Conservation (phyloP, 768 basidiomycete species). For the Leucocoprinus sp. region DNA sequence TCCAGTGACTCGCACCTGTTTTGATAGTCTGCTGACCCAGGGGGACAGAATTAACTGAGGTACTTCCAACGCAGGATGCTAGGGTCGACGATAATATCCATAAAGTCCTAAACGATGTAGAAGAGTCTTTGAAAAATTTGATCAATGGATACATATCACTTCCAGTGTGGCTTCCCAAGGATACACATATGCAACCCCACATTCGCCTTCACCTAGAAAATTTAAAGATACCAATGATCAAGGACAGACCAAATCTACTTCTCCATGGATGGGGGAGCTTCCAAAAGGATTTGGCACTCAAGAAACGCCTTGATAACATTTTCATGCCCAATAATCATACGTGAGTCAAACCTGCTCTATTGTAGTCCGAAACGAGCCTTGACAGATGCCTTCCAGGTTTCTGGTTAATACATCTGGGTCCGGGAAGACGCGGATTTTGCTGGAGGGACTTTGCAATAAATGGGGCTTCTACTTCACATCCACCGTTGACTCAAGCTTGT, state of each 20-base stretch:
- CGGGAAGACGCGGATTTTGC: conserved; percentile 35
- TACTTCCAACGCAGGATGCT: conserved; percentile 8
- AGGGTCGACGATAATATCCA: conserved; percentile 17
- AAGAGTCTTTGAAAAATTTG: conserved; percentile 23
- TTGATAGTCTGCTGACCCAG: conserved; percentile 4
- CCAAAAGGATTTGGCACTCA: conserved; percentile 21
- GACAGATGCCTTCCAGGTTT: conserved; percentile 20
- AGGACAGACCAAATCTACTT: conserved; percentile 32
- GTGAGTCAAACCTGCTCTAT: conserved; percentile 19
- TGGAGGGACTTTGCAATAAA: conserved; percentile 35
- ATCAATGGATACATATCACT: conserved; percentile 25
- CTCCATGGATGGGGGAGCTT: conserved; percentile 36
- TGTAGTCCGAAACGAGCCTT: background rate
- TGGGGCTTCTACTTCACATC: conserved; percentile 46
- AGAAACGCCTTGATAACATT: conserved; percentile 29
- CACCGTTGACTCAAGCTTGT: conserved; percentile 31
- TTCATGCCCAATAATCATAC: conserved; percentile 38
- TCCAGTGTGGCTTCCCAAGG: conserved; percentile 23
- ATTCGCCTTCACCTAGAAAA: conserved; percentile 20
- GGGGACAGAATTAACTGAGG: background rate
- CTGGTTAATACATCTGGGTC: conserved; percentile 42
- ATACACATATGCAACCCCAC: conserved; percentile 15
- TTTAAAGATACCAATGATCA: conserved; percentile 27
- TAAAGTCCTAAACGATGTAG: conserved; percentile 21
- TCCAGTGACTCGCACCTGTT: background rate